Base-by-base conservation (phyloP, 768 basidiomycete species). In the Pleurotus cornucopiae region DNA sequence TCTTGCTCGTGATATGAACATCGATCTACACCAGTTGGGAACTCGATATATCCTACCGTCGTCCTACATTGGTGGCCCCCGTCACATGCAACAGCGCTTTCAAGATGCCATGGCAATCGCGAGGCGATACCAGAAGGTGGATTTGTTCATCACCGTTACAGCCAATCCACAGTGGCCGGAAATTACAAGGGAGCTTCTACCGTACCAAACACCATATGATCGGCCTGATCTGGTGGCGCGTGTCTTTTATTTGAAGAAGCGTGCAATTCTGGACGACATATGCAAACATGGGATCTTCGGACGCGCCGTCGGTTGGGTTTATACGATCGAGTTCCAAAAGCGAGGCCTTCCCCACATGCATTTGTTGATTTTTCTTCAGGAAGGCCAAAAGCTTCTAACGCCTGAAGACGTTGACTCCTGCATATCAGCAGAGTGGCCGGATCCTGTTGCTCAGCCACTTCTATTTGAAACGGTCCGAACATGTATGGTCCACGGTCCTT, bases 281-380 rank as follows among this genome's bases (percentile, higher is more conserved):
- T 55, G 47, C 20, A 64, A 66, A 9, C 21, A 71, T 44, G 71
- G 72, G 5, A 65, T 77, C 43, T 73, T 80, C 67, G 82, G 81
- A 0, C 6, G 56, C 1, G 57, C 66, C 4, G 73, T 72, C 30
- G 81, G 76, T 3, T 65, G 71, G 54, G 74, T 84, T 0, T 79
- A 80, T 55, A 75, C 73, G 7, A 81, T 82, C 51, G 79, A 86
- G 58, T 84, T 82, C 60, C 82, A 84, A 61, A 84, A 84, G 57
- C 63, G 76, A 0, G 78, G 80, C 0, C 73, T 85, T 0, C 81
- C 81, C 20, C 81, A 84, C 58, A 74, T 77, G 60, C 83, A 85
- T 62, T 58, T 76, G 7, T 61, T 84, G 1, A 64, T 84, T 43
- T 76, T 77, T 57, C 62, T 84, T 0, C 34, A 67, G 0, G 45